Conservation (phyloP, 768 basidiomycete species). For the Vishniacozyma victoriae region DNA sequence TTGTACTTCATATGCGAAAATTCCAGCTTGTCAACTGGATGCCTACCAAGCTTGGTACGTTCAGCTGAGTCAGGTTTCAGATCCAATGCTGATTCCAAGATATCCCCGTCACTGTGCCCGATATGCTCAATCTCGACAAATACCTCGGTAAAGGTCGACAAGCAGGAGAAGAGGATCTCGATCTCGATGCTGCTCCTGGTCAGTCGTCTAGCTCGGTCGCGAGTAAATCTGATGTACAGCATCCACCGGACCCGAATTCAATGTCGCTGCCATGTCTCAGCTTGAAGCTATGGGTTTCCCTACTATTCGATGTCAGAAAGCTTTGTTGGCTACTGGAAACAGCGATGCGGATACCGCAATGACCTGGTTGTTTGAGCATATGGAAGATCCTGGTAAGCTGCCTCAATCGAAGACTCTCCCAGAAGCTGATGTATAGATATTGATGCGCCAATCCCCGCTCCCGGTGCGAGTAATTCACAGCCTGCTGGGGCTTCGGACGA, state of each 20-base stretch:
- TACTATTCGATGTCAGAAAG: slow-evolving; percentile 74
- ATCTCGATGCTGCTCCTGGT: slow-evolving; percentile 43
- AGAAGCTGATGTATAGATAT: slow-evolving; percentile 62
- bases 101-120: slow-evolving; percentile 72
- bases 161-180: slow-evolving; percentile 63
- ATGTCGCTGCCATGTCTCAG: slow-evolving; percentile 66
- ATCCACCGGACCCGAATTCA: slow-evolving; percentile 58
- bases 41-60: slow-evolving; percentile 80
- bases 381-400: slow-evolving; percentile 78
- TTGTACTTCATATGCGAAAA: slow-evolving; percentile 85
- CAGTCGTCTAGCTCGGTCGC: background rate
- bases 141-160: slow-evolving; percentile 69
- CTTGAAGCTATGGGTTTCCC: slow-evolving; percentile 92
- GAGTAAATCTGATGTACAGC: slow-evolving; percentile 23
- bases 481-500: slow-evolving; percentile 60
- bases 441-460: slow-evolving; percentile 61
- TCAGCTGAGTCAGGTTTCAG: background rate
- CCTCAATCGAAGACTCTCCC: too few relatives aligned
- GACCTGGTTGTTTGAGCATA: slow-evolving; percentile 91
- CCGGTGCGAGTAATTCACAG: too few relatives aligned
- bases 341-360: slow-evolving; percentile 72
- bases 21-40: slow-evolving; percentile 97
- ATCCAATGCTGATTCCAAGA: slow-evolving; percentile 54
- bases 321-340: slow-evolving; percentile 75
- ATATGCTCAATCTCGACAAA: slow-evolving; percentile 59